A percentile compares a stretch with the other conserved stretches of the same genome.
These are phyloP conservation scores for Tardiomyces digboiensis DNA, from an alignment of 1,139 yeast genomes.

Conservation along the genomic window DNA sequence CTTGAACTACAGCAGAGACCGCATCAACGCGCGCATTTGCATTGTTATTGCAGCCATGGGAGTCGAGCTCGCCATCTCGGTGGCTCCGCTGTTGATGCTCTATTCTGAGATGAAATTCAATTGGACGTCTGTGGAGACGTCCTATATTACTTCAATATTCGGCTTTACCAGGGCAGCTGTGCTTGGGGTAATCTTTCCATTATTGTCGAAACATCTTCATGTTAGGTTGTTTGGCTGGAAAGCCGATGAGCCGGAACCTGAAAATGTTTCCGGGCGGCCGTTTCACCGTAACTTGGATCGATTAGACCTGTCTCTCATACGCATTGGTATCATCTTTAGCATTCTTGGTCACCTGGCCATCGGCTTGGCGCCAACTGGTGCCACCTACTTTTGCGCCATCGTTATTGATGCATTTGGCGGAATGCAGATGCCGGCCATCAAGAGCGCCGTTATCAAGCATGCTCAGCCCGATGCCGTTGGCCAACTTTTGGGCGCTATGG, in stretches of 20 bases:
- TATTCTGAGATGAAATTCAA: constrained; percentile 49
- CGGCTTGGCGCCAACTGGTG: constrained; percentile 25
- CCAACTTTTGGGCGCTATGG: constrained; percentile 24
- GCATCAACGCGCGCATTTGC: constrained; percentile 32
- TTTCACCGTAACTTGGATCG: constrained; percentile 35
- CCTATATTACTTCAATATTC: constrained; percentile 45
- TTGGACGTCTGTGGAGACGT: constrained; percentile 53
- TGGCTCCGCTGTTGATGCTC: constrained; percentile 40
- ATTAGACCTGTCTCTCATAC: constrained; percentile 41
- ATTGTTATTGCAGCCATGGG: constrained; percentile 37
- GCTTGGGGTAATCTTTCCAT: constrained; percentile 36
- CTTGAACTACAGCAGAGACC: constrained; percentile 29
- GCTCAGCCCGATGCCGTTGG: constrained; percentile 26
- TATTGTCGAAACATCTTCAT: constrained; percentile 20
- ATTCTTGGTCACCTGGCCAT: constrained; percentile 34
- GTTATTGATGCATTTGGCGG: constrained; percentile 42
- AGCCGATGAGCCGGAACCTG: constrained; percentile 22
- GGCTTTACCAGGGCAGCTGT: constrained; percentile 40
- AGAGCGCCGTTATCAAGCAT: constrained; percentile 43
- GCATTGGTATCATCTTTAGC: constrained; percentile 33
- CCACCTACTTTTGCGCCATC: constrained; percentile 21
- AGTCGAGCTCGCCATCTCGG: constrained; percentile 25
- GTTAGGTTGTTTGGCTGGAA: background rate
- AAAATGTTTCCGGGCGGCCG: constrained; percentile 14
- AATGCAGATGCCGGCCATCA: constrained; percentile 38